These are phyloP conservation scores for Collybia sordida DNA, from an alignment of 768 basidiomycete species.

Conservation along the genomic window DNA sequence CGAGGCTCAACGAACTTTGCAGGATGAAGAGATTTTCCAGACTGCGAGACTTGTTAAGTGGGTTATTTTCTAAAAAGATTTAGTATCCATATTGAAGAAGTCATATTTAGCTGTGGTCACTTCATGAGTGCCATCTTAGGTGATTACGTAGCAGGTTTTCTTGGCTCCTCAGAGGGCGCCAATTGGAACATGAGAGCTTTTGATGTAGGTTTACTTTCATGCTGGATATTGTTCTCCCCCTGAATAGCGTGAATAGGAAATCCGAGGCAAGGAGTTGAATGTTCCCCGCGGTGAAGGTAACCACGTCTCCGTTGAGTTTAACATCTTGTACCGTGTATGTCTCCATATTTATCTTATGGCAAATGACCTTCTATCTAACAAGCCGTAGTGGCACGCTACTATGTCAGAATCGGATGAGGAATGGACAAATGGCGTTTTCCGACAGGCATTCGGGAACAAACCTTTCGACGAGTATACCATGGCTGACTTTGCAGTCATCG, in stretches of 20 bases:
- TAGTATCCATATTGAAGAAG: background rate
- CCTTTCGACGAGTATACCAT: background rate
- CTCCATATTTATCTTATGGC: background rate
- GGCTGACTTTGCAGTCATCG: constrained; percentile 19
- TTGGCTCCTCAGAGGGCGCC: constrained; percentile 53
- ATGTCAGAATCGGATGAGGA: constrained; percentile 45
- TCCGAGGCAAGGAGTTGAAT: constrained; percentile 29
- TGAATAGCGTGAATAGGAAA: constrained; percentile 24
- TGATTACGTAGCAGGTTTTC: constrained; percentile 61
- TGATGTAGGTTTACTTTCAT: constrained; percentile 22
- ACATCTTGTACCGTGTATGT: constrained; percentile 39
- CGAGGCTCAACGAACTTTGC: constrained; percentile 9
- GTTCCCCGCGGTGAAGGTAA: constrained; percentile 59
- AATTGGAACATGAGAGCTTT: constrained; percentile 54
- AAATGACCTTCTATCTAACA: background rate
- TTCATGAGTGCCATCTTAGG: constrained; percentile 55
- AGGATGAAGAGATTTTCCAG: constrained; percentile 62
- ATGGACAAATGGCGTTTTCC: constrained; percentile 52
- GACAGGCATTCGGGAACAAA: constrained; percentile 34
- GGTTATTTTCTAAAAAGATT: constrained; percentile 6
- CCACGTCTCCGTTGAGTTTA: constrained; percentile 68
- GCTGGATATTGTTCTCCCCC: background rate
- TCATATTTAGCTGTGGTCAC: constrained; percentile 41
- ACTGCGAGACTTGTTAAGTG: constrained; percentile 53
- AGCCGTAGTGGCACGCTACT: constrained; percentile 55